Evolutionary conservation across 2,329 filamentous ascomycete genomes (phyloP), one percentile per base, ranked within the genome.

Genomic region (Endocalyx cinctus): DNA sequence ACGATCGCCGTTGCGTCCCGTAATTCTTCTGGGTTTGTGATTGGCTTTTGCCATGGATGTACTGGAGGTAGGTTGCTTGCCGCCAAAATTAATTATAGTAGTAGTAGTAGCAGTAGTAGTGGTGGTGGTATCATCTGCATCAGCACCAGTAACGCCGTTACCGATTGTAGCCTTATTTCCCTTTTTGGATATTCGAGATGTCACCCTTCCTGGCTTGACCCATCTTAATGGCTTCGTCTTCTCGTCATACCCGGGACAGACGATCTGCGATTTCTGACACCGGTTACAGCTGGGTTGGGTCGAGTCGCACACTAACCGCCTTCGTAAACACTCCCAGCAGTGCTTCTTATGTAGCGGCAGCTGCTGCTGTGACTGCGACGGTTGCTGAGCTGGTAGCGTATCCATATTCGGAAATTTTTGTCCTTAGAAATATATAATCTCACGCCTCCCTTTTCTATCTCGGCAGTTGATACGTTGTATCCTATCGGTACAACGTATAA

Each of bases 291-390:
- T 43, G 3, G 63, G 61, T 6, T 38, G 50, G 12, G 42, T 45
- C 12, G 54, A 55, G 38, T 66, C 62, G 39, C 63, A 66, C n/a
- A 62, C 61, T 6, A 64, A 42, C 6, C 54, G 44, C 3, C 61
- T 59, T n/a, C 62, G 56, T 15, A 50, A 58, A 37, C 63, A 67
- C 38, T 65, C 63, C 63, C 62, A 67, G 41, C 63, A 67, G 33
- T 63, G 58, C 29, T 44, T 51, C 19, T 38, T 39, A n/a, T n/a
- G n/a, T n/a, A n/a, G n/a, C n/a, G n/a, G n/a, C n/a, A n/a, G n/a
- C n/a, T n/a, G n/a, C n/a, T n/a, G n/a, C n/a, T n/a, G n/a, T n/a
- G n/a, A n/a, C n/a, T n/a, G n/a, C n/a, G n/a, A 34, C 29, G 17
- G 22, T 14, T 17, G 15, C 17, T 27, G 15, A 20, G 17, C 7